Evolutionary conservation across 2,329 filamentous ascomycete species (phyloP), one percentile per base, ranked within the genome.

Genomic region (Fusarium sublunatum): DNA sequence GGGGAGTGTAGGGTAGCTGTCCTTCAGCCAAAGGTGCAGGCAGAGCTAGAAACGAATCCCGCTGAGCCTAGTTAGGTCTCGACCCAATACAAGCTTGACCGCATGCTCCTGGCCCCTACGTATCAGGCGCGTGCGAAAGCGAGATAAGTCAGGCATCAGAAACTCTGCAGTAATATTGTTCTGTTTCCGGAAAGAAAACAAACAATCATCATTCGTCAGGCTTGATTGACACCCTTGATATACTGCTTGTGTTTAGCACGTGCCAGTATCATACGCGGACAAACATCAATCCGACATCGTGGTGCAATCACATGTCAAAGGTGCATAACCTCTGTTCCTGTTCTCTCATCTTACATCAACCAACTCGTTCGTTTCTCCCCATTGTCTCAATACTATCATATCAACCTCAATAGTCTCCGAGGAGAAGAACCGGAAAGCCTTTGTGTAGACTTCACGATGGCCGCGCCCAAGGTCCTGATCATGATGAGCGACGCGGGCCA

Each of bases 401-500:
- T n/a, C 40, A 6, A 7, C 15, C 2, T 29, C 6, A 12, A 22
- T 31, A 22, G 2, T 8, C 2, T 28, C 2, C 3, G 19, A 7
- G 12, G 4, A 42, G 6, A 6, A 29, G n/a, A 31, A 31, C 7
- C 10, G 2, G 7, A n/a, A 31, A 32, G 2, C 12, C 2, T 24
- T 7, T 10, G 12, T 6, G 11, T 22, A 11, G 3, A 31, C 0
- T n/a, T n/a, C 3, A 44, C 6, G 3, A 32, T 44, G 42, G 19
- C 26, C 8, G 13, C 25, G 5, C 28, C 42, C 0, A 32, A 44
- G 3, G 42, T 44, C 19, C 29, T 44, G 6, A 44, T 44, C 1
- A 44, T 44, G 42, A 44, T 34, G 28, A 44, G 42, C 19, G 29
- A 34, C 19, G 28, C 29, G 42, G 42, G 42, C 4, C 42, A 44